phyloP scores from a whole-genome alignment of 1,139 yeast genomes.

The Meyerozyma smithsonii region DNA sequence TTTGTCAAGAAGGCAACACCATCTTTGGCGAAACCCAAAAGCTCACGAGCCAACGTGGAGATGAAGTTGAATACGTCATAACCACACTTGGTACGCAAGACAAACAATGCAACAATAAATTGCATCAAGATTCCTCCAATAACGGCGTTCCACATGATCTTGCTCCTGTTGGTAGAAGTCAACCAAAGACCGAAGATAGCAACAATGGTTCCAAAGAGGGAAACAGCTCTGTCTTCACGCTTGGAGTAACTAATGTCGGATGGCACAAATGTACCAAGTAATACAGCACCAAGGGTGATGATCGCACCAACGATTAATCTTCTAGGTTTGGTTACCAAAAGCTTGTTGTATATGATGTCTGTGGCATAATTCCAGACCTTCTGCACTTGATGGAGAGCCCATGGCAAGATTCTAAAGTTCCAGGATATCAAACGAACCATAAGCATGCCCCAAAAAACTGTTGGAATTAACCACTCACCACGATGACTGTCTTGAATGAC shows the following conservation, averaged over 20 bases:
- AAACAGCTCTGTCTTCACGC: conserved; percentile 53
- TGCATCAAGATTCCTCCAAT: conserved; percentile 78
- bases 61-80: conserved; percentile 62
- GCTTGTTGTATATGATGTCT: conserved; percentile 32
- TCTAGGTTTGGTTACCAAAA: conserved; percentile 30
- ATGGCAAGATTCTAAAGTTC: conserved; percentile 41
- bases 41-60: conserved; percentile 54
- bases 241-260: conserved; percentile 44
- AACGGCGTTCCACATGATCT: conserved; percentile 58
- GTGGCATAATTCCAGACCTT: conserved; percentile 40
- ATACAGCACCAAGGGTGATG: conserved; percentile 43
- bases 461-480: conserved; percentile 60
- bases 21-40: conserved; percentile 56
- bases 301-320: conserved; percentile 44
- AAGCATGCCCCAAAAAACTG: conserved; percentile 49
- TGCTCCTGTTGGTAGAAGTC: conserved; percentile 44
- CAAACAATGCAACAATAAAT: conserved; percentile 83
- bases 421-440: conserved; percentile 54
- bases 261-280: conserved; percentile 56
- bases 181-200: conserved; percentile 42
- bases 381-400: conserved; percentile 19
- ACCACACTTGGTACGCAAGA: conserved; percentile 77
- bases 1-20: conserved; percentile 61
- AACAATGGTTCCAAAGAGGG: conserved; percentile 54
- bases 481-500: conserved; percentile 50